A percentile compares a stretch with the other conserved stretches of the same genome.
phyloP scores from a whole-genome alignment of 441 rosid genomes.

The Euphorbia celastroides region DNA sequence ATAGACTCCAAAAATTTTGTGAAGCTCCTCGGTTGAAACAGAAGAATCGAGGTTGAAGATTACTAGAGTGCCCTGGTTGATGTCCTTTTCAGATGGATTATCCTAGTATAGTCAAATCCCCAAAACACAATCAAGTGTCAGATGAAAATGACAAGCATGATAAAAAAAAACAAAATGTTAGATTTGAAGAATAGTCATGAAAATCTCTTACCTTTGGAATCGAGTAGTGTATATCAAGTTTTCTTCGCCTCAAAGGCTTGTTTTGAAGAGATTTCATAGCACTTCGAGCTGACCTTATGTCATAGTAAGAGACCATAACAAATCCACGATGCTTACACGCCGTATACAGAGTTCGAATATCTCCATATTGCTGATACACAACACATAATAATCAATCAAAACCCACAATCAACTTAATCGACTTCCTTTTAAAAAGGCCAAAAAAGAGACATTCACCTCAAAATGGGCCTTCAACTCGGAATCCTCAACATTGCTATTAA shows the following conservation, averaged over 20 bases:
- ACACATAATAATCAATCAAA: slow-evolving; percentile 12
- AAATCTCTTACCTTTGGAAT: slow-evolving; percentile 40
- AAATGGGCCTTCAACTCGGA: slow-evolving; percentile 50
- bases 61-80: slow-evolving; percentile 51
- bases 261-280: slow-evolving; percentile 56
- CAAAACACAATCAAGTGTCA: slow-evolving; percentile 17
- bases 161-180: slow-evolving; percentile 14
- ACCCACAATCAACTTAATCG: slow-evolving; percentile 3
- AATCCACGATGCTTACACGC: slow-evolving; percentile 59
- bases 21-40: slow-evolving; percentile 52
- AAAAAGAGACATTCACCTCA: slow-evolving; percentile 36
- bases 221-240: slow-evolving; percentile 52
- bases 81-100: slow-evolving; percentile 43
- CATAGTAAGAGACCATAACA: slow-evolving; percentile 58
- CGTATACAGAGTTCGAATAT: slow-evolving; percentile 43
- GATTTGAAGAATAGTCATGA: not conserved
- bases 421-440: not conserved
- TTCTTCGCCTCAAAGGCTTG: slow-evolving; percentile 37
- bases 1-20: slow-evolving; percentile 45
- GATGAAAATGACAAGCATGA: slow-evolving; percentile 7
- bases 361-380: slow-evolving; percentile 46
- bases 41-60: slow-evolving; percentile 49
- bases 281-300: slow-evolving; percentile 47
- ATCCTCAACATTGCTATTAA: slow-evolving; percentile 52
- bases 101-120: slow-evolving; percentile 33